Conservation (phyloP, 345 rosid genomes). For the Zanthoxylum bungeanum region DNA sequence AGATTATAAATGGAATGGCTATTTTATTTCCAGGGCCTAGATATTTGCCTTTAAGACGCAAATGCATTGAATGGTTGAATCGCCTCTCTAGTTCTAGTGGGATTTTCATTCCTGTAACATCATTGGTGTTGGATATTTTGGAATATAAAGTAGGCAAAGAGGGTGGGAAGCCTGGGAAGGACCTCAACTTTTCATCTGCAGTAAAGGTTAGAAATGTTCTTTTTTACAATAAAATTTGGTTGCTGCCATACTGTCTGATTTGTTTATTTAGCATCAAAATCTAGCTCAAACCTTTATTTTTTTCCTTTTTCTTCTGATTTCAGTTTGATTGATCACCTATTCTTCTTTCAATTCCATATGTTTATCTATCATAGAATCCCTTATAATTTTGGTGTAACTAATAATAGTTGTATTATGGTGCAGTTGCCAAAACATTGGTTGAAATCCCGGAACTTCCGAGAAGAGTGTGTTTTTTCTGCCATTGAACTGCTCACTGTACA, state of each 20-base stretch:
- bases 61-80: conserved; percentile 85
- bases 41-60: conserved; percentile 77
- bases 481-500: conserved; percentile 73
- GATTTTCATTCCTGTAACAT: conserved; percentile 69
- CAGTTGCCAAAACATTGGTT: conserved; percentile 94
- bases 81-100: conserved; percentile 67
- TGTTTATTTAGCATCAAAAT: neutral
- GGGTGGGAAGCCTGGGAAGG: conserved; percentile 48
- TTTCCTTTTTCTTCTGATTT: neutral
- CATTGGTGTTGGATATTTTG: conserved; percentile 65
- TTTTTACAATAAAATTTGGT: neutral
- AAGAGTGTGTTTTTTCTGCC: conserved; percentile 56
- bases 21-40: conserved; percentile 80
- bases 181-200: conserved; percentile 49
- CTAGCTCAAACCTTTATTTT: neutral
- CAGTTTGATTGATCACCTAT: neutral
- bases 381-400: conserved; percentile 3
- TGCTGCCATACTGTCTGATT: neutral
- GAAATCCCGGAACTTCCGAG: conserved; percentile 79
- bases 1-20: conserved; percentile 82
- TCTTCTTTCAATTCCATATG: no score
- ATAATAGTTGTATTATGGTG: conserved; percentile 9
- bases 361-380: neutral
- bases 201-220: conserved; percentile 52
- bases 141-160: conserved; percentile 74